Evolutionary conservation across 345 rosid species (phyloP).

Genomic region (Salix viminalis): DNA sequence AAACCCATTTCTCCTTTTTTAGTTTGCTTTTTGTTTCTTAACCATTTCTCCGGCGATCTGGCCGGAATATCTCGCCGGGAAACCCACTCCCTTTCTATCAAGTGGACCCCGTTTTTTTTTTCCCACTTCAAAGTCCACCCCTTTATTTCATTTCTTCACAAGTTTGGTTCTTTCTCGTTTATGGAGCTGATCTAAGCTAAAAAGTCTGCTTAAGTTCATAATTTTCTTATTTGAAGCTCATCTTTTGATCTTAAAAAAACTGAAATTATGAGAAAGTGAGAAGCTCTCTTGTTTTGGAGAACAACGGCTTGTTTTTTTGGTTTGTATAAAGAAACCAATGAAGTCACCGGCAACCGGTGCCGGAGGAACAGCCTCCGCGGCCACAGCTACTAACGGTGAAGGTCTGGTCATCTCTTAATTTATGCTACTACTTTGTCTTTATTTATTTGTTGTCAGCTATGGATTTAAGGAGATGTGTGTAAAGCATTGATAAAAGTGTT

Average conservation of each 20-base stretch:
- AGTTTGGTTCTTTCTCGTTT: background rate
- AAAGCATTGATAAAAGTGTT: background rate
- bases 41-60: background rate
- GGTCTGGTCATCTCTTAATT: slow-evolving; percentile 24
- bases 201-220: background rate
- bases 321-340: slow-evolving; percentile 20
- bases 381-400: slow-evolving; percentile 28
- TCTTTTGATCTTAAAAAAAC: background rate
- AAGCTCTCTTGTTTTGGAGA: background rate
- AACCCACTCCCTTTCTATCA: background rate
- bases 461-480: background rate
- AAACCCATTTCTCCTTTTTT: background rate
- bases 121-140: background rate
- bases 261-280: slow-evolving; percentile 8
- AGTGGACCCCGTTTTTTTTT: background rate
- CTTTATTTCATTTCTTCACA: background rate
- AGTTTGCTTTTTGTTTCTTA: background rate
- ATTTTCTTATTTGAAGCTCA: background rate
- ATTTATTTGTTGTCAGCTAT: background rate
- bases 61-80: slow-evolving; percentile 16
- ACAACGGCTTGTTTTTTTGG: background rate
- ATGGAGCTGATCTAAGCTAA: slow-evolving; percentile 23
- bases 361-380: slow-evolving; percentile 23
- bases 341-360: slow-evolving; percentile 39
- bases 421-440: background rate